Evolutionary conservation across 2,329 filamentous ascomycete species (phyloP).

Genomic region (Talaromyces albobiverticillius): DNA sequence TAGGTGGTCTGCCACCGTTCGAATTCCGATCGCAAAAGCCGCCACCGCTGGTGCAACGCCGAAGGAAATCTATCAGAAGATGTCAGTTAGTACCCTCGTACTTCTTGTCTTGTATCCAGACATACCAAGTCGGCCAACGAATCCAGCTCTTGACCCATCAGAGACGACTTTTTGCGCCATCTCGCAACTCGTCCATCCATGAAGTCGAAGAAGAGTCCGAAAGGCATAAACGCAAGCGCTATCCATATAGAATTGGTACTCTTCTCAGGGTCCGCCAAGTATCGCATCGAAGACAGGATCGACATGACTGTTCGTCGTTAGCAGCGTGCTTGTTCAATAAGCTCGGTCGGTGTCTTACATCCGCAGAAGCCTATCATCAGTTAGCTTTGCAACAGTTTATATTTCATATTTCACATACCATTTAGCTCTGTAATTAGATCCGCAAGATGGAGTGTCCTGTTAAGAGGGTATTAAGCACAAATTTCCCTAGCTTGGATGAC

Average conservation of each 20-base stretch:
- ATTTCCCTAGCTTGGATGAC: background rate
- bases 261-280: constrained; percentile 69
- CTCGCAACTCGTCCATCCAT: constrained; percentile 95
- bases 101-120: background rate
- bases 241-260: constrained; percentile 71
- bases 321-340: background rate
- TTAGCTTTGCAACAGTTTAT: constrained; percentile 19
- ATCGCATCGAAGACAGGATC: constrained; percentile 90
- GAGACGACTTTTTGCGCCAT: constrained; percentile 92
- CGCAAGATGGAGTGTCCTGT: constrained; percentile 48
- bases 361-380: constrained; percentile 44
- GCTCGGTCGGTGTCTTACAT: constrained; percentile 32
- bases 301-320: constrained; percentile 66
- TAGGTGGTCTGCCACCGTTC: constrained; percentile 78
- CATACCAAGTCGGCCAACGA: constrained; percentile 90
- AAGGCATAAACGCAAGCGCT: constrained; percentile 82
- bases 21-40: constrained; percentile 85
- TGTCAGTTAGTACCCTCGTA: too few relatives aligned
- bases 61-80: constrained; percentile 75
- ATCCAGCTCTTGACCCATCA: constrained; percentile 98
- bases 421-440: constrained; percentile 51
- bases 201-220: constrained; percentile 95
- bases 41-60: constrained; percentile 84
- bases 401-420: constrained; percentile 30
- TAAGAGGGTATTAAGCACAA: constrained; percentile 17